These are phyloP conservation scores for Emergomyces pasteurianus DNA, from an alignment of 2,329 filamentous ascomycete species.

Conservation along the genomic window DNA sequence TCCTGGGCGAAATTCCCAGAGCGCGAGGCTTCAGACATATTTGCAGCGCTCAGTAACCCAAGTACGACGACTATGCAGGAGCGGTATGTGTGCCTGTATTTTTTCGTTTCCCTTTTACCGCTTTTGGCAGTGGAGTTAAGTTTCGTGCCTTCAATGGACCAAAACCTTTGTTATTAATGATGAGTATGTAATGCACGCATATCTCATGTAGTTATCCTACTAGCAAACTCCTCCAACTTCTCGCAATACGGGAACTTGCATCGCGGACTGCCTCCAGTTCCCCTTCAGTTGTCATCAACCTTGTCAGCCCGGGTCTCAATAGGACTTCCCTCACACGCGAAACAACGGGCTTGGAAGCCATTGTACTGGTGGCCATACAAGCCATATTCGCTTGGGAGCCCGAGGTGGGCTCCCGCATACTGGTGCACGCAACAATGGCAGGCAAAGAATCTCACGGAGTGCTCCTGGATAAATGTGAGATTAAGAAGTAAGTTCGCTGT, in stretches of 20 bases:
- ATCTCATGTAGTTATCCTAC: conserved; percentile 3
- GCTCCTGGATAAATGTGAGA: conserved; percentile 5
- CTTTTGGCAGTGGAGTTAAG: not conserved
- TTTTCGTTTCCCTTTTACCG: not conserved
- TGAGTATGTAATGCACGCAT: not conserved
- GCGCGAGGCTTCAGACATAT: conserved; percentile 7
- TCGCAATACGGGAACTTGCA: conserved; percentile 5
- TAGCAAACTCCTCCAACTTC: conserved; percentile 7
- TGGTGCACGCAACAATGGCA: conserved; percentile 11
- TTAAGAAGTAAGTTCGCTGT: conserved; percentile 6
- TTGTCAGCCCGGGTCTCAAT: conserved; percentile 16
- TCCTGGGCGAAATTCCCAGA: conserved; percentile 9
- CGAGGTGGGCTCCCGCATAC: conserved; percentile 12
- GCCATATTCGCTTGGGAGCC: conserved; percentile 9
- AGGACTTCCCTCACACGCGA: conserved; percentile 9
- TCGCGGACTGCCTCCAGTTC: conserved; percentile 1
- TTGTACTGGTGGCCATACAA: not conserved
- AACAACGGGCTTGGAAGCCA: conserved; percentile 2
- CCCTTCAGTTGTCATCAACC: conserved; percentile 9
- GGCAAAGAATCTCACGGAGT: conserved; percentile 9
- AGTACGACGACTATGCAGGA: conserved; percentile 4
- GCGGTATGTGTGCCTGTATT: conserved; percentile 3
- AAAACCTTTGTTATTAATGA: not conserved
- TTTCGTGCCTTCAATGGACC: not conserved
- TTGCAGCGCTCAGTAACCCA: conserved; percentile 5